Evolutionary conservation across 306 rosid species (phyloP).

Genomic region (Styphnolobium japonicum): DNA sequence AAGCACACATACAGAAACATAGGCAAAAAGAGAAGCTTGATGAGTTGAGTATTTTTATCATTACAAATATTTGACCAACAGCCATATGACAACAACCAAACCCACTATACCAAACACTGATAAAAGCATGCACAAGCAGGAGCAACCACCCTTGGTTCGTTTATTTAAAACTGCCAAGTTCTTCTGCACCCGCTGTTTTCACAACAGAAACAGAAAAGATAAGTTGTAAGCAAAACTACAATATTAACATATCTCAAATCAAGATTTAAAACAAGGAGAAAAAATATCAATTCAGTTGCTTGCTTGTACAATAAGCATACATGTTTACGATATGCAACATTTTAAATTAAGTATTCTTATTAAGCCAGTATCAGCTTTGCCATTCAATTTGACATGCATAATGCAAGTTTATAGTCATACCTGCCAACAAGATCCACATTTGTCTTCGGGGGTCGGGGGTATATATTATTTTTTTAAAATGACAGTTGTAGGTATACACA

Average conservation of each 20-base stretch:
- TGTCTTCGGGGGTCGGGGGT: no score
- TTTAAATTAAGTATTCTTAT: no score
- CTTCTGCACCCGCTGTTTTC: conserved; percentile 86
- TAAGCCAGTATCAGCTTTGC: no score
- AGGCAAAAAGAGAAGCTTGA: not conserved
- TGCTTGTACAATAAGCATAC: no score
- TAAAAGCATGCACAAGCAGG: conserved; percentile 79
- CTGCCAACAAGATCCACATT: not conserved
- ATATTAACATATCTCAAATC: not conserved
- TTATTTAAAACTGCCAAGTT: conserved; percentile 76
- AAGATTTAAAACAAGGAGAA: not conserved
- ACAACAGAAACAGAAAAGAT: conserved; percentile 17
- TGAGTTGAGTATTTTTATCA: not conserved
- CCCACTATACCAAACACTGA: conserved; percentile 66
- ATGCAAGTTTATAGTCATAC: no score
- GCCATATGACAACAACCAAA: conserved; percentile 51
- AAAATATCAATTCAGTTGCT: not conserved
- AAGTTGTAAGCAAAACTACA: conserved; percentile 8
- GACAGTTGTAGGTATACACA: not conserved
- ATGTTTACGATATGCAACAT: no score
- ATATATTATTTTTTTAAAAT: no score
- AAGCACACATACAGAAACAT: conserved; percentile 24
- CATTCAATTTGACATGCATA: no score
- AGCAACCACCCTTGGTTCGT: conserved; percentile 78
- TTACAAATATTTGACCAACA: conserved; percentile 70